Conservation (phyloP, 2,329 filamentous ascomycete species). For the Ceratocystis eucalypticola region DNA sequence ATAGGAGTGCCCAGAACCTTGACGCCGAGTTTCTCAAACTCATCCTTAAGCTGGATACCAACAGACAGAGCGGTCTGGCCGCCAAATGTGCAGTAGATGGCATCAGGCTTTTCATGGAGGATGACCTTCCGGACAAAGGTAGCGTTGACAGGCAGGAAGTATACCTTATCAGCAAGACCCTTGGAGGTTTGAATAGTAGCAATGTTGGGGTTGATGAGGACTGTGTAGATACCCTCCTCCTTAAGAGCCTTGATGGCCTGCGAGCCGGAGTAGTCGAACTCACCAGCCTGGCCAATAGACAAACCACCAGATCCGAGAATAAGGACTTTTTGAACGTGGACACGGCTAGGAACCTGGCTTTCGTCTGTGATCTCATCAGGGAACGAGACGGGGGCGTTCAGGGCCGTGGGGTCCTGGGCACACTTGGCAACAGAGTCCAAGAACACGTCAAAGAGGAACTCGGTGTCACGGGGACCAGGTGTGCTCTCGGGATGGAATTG, state of each 20-base stretch:
- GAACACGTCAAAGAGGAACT: constrained; percentile 95
- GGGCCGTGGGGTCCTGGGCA: constrained; percentile 49
- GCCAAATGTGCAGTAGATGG: constrained; percentile 95
- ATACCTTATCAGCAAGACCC: constrained; percentile 94
- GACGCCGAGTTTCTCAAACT: constrained; percentile 84
- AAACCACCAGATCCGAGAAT: constrained; percentile 89
- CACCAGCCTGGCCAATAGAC: constrained; percentile 93
- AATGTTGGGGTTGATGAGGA: constrained; percentile 98
- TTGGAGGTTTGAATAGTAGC: constrained; percentile 98
- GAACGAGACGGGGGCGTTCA: constrained; percentile 67
- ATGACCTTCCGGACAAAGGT: constrained; percentile 98
- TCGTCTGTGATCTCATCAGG: constrained; percentile 69
- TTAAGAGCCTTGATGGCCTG: constrained; percentile 98
- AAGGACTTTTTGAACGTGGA: constrained; percentile 85
- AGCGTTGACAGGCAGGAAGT: constrained; percentile 92
- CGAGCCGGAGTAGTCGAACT: constrained; percentile 97
- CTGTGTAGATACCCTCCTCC: constrained; percentile 94
- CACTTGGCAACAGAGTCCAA: constrained; percentile 68
- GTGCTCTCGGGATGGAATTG: constrained; percentile 98
- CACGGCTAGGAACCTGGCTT: constrained; percentile 40
- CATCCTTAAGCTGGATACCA: constrained; percentile 93
- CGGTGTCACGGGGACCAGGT: constrained; percentile 86
- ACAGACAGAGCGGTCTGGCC: constrained; percentile 95
- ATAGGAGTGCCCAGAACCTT: constrained; percentile 93
- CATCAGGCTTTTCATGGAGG: constrained; percentile 82